These are phyloP conservation scores for Huiozyma naganishii DNA, from an alignment of 805 yeast species.

Conservation along the genomic window DNA sequence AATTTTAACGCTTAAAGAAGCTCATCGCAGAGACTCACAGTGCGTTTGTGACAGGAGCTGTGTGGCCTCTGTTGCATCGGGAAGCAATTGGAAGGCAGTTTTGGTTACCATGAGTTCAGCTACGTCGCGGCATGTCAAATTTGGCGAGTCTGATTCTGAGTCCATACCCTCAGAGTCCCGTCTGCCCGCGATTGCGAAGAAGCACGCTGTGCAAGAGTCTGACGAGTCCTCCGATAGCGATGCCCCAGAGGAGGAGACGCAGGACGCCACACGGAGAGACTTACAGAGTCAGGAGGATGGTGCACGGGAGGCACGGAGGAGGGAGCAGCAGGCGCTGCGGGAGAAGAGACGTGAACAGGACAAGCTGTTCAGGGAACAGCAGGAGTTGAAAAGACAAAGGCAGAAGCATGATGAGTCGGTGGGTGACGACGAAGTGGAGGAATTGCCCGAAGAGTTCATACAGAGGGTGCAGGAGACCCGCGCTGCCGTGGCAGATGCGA, in stretches of 20 bases:
- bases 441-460: slow-evolving; percentile 32
- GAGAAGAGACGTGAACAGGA: slow-evolving; percentile 28
- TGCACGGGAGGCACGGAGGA: slow-evolving; percentile 17
- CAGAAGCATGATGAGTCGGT: slow-evolving; percentile 3
- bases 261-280: slow-evolving; percentile 19
- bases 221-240: slow-evolving; percentile 28
- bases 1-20: too few relatives aligned
- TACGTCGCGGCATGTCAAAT: slow-evolving; percentile 12
- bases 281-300: slow-evolving; percentile 18
- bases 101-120: not conserved
- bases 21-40: too few relatives aligned
- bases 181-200: not conserved
- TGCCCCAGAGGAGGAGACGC: slow-evolving; percentile 42
- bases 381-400: slow-evolving; percentile 20
- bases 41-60: too few relatives aligned
- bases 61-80: too few relatives aligned
- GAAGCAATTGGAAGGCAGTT: too few relatives aligned
- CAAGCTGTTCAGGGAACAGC: slow-evolving; percentile 24
- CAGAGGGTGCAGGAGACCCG: slow-evolving; percentile 21
- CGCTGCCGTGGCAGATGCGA: slow-evolving; percentile 10
- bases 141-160: slow-evolving; percentile 14
- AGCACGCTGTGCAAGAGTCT: not conserved
- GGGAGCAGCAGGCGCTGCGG: slow-evolving; percentile 20
- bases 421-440: slow-evolving; percentile 16
- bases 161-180: not conserved